Conservation (phyloP, 805 yeast genomes). For the Cyberlindnera xylosilytica region DNA sequence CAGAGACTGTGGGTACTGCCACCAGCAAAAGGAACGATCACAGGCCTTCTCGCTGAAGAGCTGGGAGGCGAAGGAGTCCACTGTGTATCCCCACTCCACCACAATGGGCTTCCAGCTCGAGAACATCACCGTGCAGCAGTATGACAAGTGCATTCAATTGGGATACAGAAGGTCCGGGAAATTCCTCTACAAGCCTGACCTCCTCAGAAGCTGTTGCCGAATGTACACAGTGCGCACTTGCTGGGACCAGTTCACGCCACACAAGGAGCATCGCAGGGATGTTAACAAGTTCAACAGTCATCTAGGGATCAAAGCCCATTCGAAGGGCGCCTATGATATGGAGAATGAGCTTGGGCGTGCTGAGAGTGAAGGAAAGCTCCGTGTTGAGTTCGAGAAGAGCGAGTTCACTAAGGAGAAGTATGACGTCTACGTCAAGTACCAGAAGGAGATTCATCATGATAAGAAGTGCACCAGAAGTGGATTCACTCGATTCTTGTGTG, state of each 20-base stretch:
- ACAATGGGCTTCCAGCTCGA: slow-evolving; percentile 40
- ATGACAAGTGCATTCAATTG: slow-evolving; percentile 62
- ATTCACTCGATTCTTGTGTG: slow-evolving; percentile 68
- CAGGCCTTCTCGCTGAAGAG: slow-evolving; percentile 39
- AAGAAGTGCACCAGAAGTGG: slow-evolving; percentile 41
- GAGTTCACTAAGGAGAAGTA: slow-evolving; percentile 55
- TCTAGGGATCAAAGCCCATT: slow-evolving; percentile 8
- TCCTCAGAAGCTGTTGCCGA: slow-evolving; percentile 72
- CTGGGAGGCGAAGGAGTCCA: slow-evolving; percentile 24
- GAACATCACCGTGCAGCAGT: slow-evolving; percentile 47
- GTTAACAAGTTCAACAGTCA: slow-evolving; percentile 52
- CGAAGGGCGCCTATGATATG: slow-evolving; percentile 26
- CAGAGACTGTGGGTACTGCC: slow-evolving; percentile 71
- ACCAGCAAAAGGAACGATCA: slow-evolving; percentile 29
- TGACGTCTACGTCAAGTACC: slow-evolving; percentile 63
- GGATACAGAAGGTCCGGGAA: slow-evolving; percentile 82
- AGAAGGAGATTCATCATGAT: slow-evolving; percentile 67
- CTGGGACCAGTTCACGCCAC: slow-evolving; percentile 40
- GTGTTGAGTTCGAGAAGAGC: slow-evolving; percentile 52
- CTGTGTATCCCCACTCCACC: slow-evolving; percentile 7
- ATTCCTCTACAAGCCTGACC: slow-evolving; percentile 64
- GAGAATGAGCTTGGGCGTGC: slow-evolving; percentile 32
- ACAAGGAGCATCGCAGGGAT: slow-evolving; percentile 65
- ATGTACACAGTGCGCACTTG: slow-evolving; percentile 73
- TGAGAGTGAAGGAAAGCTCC: slow-evolving; percentile 20